phyloP scores from a whole-genome alignment of 2,329 filamentous ascomycete species.

The Microdochium paspali region DNA sequence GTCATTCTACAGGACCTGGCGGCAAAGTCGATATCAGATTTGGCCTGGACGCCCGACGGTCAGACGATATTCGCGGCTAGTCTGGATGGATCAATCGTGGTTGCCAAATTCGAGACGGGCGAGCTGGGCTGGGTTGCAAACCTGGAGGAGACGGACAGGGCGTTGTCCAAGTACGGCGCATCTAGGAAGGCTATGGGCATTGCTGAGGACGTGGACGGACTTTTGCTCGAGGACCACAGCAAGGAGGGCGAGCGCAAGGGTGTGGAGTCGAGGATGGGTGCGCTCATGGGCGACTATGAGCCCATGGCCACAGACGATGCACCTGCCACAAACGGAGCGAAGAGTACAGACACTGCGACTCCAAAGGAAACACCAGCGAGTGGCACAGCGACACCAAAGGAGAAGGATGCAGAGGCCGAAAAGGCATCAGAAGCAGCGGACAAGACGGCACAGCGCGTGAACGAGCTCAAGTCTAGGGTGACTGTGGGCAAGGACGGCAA shows the following conservation, averaged over 20 bases:
- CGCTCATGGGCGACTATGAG: slow-evolving; percentile 83
- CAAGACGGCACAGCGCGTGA: slow-evolving; percentile 44
- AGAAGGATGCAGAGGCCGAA: slow-evolving; percentile 22
- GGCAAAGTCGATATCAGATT: slow-evolving; percentile 85
- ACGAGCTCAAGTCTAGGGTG: slow-evolving; percentile 74
- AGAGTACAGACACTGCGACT: slow-evolving; percentile 26
- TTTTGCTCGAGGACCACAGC: slow-evolving; percentile 82
- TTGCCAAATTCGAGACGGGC: slow-evolving; percentile 70
- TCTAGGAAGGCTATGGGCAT: slow-evolving; percentile 84
- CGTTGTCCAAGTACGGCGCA: slow-evolving; percentile 84
- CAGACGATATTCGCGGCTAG: slow-evolving; percentile 79
- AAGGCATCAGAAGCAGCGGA: slow-evolving; percentile 37
- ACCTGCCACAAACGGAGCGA: slow-evolving; percentile 42
- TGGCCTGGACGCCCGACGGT: slow-evolving; percentile 90
- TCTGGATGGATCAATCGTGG: slow-evolving; percentile 80
- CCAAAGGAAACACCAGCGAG: slow-evolving; percentile 19
- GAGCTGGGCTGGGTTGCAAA: slow-evolving; percentile 86
- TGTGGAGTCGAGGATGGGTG: slow-evolving; percentile 92
- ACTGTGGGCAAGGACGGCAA: slow-evolving; percentile 95
- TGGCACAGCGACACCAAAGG: slow-evolving; percentile 15
- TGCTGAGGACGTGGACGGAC: slow-evolving; percentile 81
- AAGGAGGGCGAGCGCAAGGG: slow-evolving; percentile 84
- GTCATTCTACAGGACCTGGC: slow-evolving; percentile 84
- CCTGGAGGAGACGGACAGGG: slow-evolving; percentile 83
- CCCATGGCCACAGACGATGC: slow-evolving; percentile 42